A percentile compares a stretch with the other conserved stretches of the same genome.
Evolutionary conservation across 495 filamentous ascomycete species (phyloP).

Genomic region (Symbiotaphrina buchneri): DNA sequence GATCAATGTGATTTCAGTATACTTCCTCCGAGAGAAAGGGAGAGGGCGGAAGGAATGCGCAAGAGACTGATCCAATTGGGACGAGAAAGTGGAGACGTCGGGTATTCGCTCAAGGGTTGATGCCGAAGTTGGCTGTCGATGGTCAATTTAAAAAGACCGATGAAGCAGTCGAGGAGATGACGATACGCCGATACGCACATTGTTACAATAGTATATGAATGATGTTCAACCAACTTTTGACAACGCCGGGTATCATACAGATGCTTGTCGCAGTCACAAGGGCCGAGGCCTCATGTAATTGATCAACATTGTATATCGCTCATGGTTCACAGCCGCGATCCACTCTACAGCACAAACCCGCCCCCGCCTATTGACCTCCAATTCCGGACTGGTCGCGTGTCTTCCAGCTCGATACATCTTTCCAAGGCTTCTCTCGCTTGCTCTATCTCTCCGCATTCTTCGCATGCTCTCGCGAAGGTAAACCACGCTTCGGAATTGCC

Average conservation of each 20-base stretch:
- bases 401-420: slow-evolving; percentile 59
- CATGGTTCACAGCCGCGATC: no score
- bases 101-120: background rate
- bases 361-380: slow-evolving; percentile 31
- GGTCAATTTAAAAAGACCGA: no score
- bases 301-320: no score
- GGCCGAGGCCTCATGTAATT: no score
- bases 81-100: background rate
- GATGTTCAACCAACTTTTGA: no score
- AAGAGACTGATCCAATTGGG: background rate
- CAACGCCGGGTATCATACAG: no score
- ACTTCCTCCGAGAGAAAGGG: background rate
- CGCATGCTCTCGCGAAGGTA: slow-evolving; percentile 62
- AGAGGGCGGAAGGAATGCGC: background rate
- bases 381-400: slow-evolving; percentile 32
- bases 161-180: no score
- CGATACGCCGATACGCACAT: no score
- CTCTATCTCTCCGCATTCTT: slow-evolving; percentile 58
- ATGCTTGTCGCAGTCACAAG: no score
- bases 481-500: slow-evolving; percentile 90
- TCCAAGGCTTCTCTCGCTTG: slow-evolving; percentile 60
- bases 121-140: background rate
- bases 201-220: slow-evolving; percentile 1
- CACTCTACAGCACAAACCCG: slow-evolving; percentile 29
- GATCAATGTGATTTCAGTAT: slow-evolving; percentile 11